These are phyloP conservation scores for Cystofilobasidium ferigula DNA, from an alignment of 768 basidiomycete species.

Conservation along the genomic window DNA sequence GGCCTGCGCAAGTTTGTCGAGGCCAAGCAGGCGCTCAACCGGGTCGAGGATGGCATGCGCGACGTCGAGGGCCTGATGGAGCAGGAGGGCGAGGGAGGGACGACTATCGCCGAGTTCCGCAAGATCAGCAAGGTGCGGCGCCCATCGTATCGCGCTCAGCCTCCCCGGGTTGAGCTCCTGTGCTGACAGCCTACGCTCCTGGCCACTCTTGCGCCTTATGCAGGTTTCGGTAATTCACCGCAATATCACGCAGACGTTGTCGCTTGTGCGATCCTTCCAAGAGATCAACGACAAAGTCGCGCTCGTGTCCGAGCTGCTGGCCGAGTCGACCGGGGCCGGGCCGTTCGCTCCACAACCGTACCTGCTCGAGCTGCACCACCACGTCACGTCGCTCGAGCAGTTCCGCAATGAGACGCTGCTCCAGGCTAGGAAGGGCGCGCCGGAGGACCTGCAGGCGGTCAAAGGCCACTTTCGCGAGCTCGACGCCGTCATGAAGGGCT, in stretches of 20 bases:
- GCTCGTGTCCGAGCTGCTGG: conserved; percentile 64
- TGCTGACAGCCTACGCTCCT: not conserved
- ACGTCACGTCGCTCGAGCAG: conserved; percentile 78
- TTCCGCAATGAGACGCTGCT: conserved; percentile 94
- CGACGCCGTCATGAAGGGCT: conserved; percentile 57
- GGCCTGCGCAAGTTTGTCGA: conserved; percentile 45
- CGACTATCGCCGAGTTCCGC: conserved; percentile 48
- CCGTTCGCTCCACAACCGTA: conserved; percentile 71
- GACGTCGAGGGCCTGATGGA: conserved; percentile 62
- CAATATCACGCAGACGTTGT: conserved; percentile 86
- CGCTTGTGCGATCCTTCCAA: conserved; percentile 87
- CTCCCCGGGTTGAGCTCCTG: not conserved
- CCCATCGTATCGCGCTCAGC: not conserved
- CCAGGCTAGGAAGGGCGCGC: conserved; percentile 67
- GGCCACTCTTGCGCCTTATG: not conserved
- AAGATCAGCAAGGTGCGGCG: conserved; percentile 75
- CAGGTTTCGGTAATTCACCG: conserved; percentile 93
- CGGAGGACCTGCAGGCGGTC: conserved; percentile 44
- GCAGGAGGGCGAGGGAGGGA: conserved; percentile 55
- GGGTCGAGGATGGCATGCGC: conserved; percentile 74
- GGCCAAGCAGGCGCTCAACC: conserved; percentile 54
- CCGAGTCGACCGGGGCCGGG: conserved; percentile 54
- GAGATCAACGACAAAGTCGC: conserved; percentile 81
- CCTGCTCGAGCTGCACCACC: conserved; percentile 78
- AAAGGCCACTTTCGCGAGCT: conserved; percentile 45